Base-by-base conservation (phyloP, 768 basidiomycete species). In the Leccinellum albellum region DNA sequence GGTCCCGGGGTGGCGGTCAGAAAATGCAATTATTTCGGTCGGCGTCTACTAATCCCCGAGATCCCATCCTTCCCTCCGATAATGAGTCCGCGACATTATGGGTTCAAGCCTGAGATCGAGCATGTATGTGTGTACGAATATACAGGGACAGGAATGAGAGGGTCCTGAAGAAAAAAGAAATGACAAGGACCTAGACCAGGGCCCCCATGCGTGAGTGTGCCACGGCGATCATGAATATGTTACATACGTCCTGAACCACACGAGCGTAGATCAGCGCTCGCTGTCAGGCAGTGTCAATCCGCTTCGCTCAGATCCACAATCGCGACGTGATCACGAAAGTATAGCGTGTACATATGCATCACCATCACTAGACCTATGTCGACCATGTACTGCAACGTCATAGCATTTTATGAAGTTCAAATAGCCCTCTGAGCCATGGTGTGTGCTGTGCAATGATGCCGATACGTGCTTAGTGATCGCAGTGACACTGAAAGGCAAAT, bases 221-320 rank as follows among this genome's bases (percentile, higher is more conserved):
- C 59, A 59, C 46, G 49, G 3, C 45, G 40, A 42, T 42, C 21
- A 62, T 28, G 37, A 13, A 40, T 40, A 40, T n/a, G n/a, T n/a
- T n/a, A n/a, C n/a, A 10, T n/a, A n/a, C 9, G 32, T 44, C n/a
- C 2, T 45, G 20, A 14, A 24, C 49, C 61, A 60, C 50, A 51
- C 42, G 62, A 55, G 53, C 2, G 61, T 26, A 37, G 45, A 62
- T 61, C 61, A 51, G 40, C 50, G 62, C 55, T 50, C 60, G 28
- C 5, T 31, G 46, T 37, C 52, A 14, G 21, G 37, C 48, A 26
- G 44, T 31, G 32, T 28, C 52, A 17, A 31, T 50, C 48, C 26
- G 45, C 31, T 23, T 49, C 17, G 37, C 37, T 14, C 37, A 29
- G 61, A 59, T 63, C 23, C 29, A 29, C 55, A 35, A 23, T 48